Percentiles rank a stretch among this genome's conserved stretches.
Evolutionary conservation across 768 basidiomycete genomes (phyloP).

Genomic region (Mycena rebaudengoi): DNA sequence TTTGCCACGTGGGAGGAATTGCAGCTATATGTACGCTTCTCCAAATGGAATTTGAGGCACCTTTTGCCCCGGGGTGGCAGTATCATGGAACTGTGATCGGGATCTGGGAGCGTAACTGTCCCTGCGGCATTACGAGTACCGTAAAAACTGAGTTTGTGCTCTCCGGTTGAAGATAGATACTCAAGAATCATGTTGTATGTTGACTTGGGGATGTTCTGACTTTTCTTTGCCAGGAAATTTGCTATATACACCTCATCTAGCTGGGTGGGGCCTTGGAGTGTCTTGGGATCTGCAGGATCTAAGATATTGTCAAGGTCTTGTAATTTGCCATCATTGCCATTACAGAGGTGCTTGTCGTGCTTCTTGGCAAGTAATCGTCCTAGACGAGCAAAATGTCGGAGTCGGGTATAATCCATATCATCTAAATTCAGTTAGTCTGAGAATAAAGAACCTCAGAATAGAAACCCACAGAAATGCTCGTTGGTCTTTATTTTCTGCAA

Average conservation of each 20-base stretch:
- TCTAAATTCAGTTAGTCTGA: neutral
- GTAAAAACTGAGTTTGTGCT: too few relatives aligned
- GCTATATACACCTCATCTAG: neutral
- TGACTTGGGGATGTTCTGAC: neutral
- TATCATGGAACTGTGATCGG: neutral
- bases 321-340: neutral
- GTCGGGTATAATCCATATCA: constrained; percentile 26
- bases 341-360: constrained; percentile 10
- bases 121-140: neutral
- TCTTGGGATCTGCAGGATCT: neutral
- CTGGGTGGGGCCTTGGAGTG: neutral
- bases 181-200: neutral
- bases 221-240: constrained; percentile 9
- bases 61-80: neutral
- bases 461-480: constrained; percentile 20
- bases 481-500: constrained; percentile 24
- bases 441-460: neutral
- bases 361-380: constrained; percentile 1
- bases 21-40: neutral
- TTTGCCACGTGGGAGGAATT: neutral
- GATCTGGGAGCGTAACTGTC: neutral
- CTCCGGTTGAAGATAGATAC: neutral
- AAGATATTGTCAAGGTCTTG: constrained; percentile 2
- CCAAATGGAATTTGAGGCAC: neutral
- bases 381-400: constrained; percentile 17